Conservation (phyloP, 164 flowering plant species). For the Magnolia sinica region DNA sequence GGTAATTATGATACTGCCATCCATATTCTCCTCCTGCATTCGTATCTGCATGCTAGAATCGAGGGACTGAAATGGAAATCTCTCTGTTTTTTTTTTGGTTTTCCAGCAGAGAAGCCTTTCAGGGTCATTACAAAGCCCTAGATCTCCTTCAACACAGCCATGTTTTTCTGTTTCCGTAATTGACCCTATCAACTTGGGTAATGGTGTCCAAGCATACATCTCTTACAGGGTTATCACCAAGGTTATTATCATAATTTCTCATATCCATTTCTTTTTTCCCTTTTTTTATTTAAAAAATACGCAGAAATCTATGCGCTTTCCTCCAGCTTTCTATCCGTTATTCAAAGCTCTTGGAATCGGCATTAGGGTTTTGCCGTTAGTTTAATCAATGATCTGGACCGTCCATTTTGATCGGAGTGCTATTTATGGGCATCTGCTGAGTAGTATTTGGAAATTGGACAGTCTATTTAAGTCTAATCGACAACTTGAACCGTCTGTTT, state of each 20-base stretch:
- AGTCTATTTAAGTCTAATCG: neutral
- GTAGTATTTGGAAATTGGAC: neutral
- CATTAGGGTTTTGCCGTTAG: neutral
- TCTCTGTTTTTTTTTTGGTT: neutral
- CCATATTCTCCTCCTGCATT: neutral
- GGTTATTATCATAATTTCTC: constrained; percentile 32
- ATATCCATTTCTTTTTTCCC: neutral
- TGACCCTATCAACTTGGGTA: constrained; percentile 96
- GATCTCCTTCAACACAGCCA: constrained; percentile 72
- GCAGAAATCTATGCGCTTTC: too few species aligned
- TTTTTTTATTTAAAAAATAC: neutral
- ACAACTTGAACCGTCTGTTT: too few species aligned
- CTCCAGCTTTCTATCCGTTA: too few species aligned
- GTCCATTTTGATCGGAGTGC: neutral
- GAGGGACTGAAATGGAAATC: neutral
- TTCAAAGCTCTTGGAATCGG: neutral
- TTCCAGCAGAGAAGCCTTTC: constrained; percentile 58
- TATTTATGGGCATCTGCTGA: neutral
- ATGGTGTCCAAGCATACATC: constrained; percentile 96
- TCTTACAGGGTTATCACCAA: constrained; percentile 93
- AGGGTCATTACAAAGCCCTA: constrained; percentile 71
- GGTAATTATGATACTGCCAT: constrained; percentile 30
- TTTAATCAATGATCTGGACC: neutral
- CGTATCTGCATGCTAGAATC: neutral
- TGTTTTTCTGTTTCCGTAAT: constrained; percentile 74